Conservation (phyloP, 1,284 basidiomycete species). For the Papiliotrema laurentii region DNA sequence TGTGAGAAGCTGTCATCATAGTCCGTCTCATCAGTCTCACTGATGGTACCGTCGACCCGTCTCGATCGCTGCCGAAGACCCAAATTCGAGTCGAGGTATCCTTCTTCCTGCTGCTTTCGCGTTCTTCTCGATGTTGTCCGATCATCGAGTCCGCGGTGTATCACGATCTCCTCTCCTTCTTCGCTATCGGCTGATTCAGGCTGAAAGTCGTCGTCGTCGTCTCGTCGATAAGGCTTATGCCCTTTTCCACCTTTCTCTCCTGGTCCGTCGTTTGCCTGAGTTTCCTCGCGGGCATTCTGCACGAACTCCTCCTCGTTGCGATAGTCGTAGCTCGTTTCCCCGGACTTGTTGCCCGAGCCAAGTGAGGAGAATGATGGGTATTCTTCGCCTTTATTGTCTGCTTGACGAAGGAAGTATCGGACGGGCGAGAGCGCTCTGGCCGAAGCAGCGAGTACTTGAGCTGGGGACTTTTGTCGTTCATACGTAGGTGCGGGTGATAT, state of each 20-base stretch:
- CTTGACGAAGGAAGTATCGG: slow-evolving; percentile 29
- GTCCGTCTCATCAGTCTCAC: slow-evolving; percentile 12
- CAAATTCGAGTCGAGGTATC: slow-evolving; percentile 36
- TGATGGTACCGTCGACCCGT: slow-evolving; percentile 3
- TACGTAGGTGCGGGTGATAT: slow-evolving; percentile 1
- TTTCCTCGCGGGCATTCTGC: slow-evolving; percentile 8
- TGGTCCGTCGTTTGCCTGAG: slow-evolving; percentile 9
- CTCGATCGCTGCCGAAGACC: slow-evolving; percentile 19
- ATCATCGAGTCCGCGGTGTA: slow-evolving; percentile 28
- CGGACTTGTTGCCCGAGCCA: slow-evolving; percentile 9
- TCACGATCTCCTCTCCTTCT: slow-evolving; percentile 35
- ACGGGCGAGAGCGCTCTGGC: slow-evolving; percentile 35
- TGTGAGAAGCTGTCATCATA: slow-evolving; percentile 3
- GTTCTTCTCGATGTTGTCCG: slow-evolving; percentile 31
- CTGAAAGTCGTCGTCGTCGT: slow-evolving; percentile 32
- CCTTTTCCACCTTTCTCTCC: slow-evolving; percentile 5
- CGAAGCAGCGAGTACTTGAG: slow-evolving; percentile 23
- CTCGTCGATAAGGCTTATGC: slow-evolving; percentile 16
- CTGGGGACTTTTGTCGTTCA: slow-evolving; percentile 22
- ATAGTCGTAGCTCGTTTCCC: slow-evolving; percentile 29
- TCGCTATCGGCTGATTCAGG: slow-evolving; percentile 29
- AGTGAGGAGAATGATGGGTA: slow-evolving; percentile 29
- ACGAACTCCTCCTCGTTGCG: slow-evolving; percentile 30
- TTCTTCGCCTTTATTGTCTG: slow-evolving; percentile 20
- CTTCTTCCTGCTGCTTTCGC: slow-evolving; percentile 30